Evolutionary conservation across 768 basidiomycete genomes (phyloP).

Genomic region (Dioszegia hungarica): DNA sequence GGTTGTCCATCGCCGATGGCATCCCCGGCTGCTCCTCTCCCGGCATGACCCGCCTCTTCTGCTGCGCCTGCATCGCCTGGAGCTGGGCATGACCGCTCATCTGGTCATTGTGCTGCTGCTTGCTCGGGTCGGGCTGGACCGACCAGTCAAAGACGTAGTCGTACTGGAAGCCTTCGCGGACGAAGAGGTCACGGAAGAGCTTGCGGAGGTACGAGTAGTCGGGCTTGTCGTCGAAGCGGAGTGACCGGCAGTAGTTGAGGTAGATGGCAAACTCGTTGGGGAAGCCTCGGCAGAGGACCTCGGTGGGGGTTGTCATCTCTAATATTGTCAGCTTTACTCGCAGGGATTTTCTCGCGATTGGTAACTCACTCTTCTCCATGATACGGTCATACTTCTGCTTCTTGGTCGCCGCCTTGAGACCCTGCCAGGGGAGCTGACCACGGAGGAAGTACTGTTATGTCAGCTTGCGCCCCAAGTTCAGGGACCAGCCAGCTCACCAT

Average conservation of each 20-base stretch:
- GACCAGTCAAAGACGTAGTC: slow-evolving; percentile 99
- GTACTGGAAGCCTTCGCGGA: slow-evolving; percentile 96
- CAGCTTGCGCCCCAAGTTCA: neutral
- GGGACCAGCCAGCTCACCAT: slow-evolving; percentile 55
- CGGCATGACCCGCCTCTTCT: slow-evolving; percentile 21
- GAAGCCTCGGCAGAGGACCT: slow-evolving; percentile 97
- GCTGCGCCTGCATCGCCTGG: slow-evolving; percentile 7
- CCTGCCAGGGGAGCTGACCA: slow-evolving; percentile 97
- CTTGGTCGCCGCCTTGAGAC: slow-evolving; percentile 99
- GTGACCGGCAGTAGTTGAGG: slow-evolving; percentile 96
- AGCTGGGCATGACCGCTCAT: neutral
- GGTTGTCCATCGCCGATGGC: slow-evolving; percentile 24
- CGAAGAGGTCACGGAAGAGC: slow-evolving; percentile 92
- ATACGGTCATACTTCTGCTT: slow-evolving; percentile 99
- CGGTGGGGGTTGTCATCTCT: slow-evolving; percentile 83
- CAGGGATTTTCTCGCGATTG: neutral
- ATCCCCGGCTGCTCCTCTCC: slow-evolving; percentile 18
- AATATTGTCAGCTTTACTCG: slow-evolving; percentile 5
- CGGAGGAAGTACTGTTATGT: slow-evolving; percentile 77
- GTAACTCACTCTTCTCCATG: slow-evolving; percentile 89
- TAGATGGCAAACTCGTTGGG: slow-evolving; percentile 99
- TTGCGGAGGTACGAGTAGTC: slow-evolving; percentile 99
- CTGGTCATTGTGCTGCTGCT: slow-evolving; percentile 7
- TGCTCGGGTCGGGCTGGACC: slow-evolving; percentile 34
- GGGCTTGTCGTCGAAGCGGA: slow-evolving; percentile 99